These are phyloP conservation scores for Glonium stellatum DNA, from an alignment of 495 filamentous ascomycete species.

Conservation along the genomic window DNA sequence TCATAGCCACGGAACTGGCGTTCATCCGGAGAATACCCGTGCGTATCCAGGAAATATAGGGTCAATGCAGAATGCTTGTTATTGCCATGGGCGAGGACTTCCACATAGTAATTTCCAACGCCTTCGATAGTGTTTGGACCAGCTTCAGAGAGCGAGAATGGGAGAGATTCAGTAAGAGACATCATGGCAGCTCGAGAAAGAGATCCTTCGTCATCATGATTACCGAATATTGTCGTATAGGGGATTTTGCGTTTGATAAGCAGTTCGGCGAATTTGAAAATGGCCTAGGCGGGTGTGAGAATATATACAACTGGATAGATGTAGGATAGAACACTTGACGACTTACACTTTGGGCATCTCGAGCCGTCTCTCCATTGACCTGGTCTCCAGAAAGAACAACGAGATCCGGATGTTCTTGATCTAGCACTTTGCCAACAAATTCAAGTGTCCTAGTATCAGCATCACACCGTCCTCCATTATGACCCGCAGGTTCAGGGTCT, in stretches of 20 bases:
- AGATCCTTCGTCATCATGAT: conserved; percentile 92
- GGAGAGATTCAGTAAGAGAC: conserved; percentile 74
- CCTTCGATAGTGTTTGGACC: conserved; percentile 81
- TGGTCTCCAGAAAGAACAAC: conserved; percentile 90
- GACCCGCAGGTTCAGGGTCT: conserved; percentile 67
- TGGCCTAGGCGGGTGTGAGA: conserved; percentile 45
- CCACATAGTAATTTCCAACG: conserved; percentile 89
- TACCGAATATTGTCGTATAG: conserved; percentile 91
- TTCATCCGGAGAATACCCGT: conserved; percentile 87
- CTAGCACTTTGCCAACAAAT: conserved; percentile 72
- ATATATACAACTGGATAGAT: not conserved
- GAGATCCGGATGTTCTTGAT: conserved; percentile 86
- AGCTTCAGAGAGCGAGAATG: conserved; percentile 76
- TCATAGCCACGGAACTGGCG: conserved; percentile 81
- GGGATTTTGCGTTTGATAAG: conserved; percentile 83
- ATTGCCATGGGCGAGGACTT: conserved; percentile 72
- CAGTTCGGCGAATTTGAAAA: conserved; percentile 87
- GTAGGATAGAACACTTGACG: not conserved
- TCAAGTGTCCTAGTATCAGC: conserved; percentile 88
- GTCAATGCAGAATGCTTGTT: conserved; percentile 84
- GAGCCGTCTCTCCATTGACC: conserved; percentile 87
- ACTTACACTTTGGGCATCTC: conserved; percentile 73
- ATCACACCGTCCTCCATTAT: conserved; percentile 71
- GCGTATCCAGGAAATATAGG: conserved; percentile 88
- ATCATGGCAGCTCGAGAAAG: conserved; percentile 70